phyloP scores from a whole-genome alignment of 345 rosid species.

The Ricinus communis region DNA sequence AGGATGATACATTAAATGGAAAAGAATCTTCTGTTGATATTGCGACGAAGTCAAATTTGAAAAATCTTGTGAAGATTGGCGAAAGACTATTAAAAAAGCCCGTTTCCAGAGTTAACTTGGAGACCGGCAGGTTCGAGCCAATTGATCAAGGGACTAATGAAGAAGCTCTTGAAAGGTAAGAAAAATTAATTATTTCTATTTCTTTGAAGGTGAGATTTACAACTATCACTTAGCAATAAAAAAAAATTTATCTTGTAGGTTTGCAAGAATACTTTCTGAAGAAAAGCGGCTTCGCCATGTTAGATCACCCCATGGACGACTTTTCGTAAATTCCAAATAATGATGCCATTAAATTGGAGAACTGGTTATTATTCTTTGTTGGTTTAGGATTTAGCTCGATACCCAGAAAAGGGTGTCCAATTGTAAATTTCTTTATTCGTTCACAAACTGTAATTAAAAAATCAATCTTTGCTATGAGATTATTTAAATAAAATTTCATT shows the following conservation, averaged over 20 bases:
- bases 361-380: background rate
- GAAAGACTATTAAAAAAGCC: conserved; percentile 15
- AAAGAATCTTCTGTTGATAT: background rate
- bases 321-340: background rate
- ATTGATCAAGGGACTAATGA: conserved; percentile 3
- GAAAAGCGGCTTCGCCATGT: conserved; percentile 27
- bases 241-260: conserved; percentile 14
- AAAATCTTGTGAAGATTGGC: background rate
- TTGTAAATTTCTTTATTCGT: too few relatives aligned
- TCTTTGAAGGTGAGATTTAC: too few relatives aligned
- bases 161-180: conserved; percentile 21
- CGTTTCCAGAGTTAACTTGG: conserved; percentile 10
- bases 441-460: too few relatives aligned
- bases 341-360: background rate
- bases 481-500: too few relatives aligned
- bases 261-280: conserved; percentile 25
- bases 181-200: too few relatives aligned
- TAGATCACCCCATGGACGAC: conserved; percentile 10
- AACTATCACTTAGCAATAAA: too few relatives aligned
- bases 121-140: conserved; percentile 15
- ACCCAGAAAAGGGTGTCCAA: too few relatives aligned
- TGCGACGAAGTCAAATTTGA: conserved; percentile 1
- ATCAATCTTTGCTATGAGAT: too few relatives aligned
- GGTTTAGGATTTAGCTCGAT: background rate
- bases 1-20: conserved; percentile 16